Percentiles rank a stretch among this genome's conserved stretches.
Evolutionary conservation across 2,329 filamentous ascomycete species (phyloP).

Genomic region (Phialophora macrospora): DNA sequence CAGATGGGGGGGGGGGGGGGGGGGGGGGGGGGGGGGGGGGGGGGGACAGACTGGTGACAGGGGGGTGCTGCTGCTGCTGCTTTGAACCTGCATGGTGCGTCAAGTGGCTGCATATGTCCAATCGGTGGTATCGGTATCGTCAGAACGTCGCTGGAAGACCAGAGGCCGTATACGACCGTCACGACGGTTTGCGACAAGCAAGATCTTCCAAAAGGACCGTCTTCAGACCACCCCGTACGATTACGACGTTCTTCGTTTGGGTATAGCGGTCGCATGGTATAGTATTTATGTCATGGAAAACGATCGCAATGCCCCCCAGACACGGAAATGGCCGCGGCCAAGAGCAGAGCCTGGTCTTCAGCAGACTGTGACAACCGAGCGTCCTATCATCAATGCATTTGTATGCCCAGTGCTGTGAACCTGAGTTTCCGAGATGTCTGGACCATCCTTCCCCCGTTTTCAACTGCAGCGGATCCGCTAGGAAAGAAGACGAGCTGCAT

Average conservation of each 20-base stretch:
- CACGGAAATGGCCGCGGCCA: background rate
- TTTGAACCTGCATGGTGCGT: background rate
- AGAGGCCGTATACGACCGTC: background rate
- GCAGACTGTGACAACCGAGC: background rate
- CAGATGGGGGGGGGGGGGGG: background rate
- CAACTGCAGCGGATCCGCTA: background rate
- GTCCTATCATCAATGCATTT: background rate
- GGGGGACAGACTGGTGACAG: background rate
- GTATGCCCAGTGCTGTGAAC: background rate
- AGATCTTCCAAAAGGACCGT: background rate
- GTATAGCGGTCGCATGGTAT: background rate
- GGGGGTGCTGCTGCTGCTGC: background rate
- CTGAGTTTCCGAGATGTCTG: background rate
- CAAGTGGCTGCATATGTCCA: background rate
- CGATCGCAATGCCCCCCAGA: background rate
- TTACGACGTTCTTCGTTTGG: background rate
- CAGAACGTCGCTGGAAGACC: background rate
- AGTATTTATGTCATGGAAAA: background rate
- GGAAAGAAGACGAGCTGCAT: background rate
- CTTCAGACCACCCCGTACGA: background rate
- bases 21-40: background rate
- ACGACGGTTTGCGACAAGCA: background rate
- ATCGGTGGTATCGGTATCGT: background rate
- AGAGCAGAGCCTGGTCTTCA: background rate
- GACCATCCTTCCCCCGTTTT: background rate